Percentiles rank a stretch among this genome's conserved stretches.
Evolutionary conservation across 2,329 filamentous ascomycete genomes (phyloP).

Genomic region (Ophiostoma himal-ulmi): DNA sequence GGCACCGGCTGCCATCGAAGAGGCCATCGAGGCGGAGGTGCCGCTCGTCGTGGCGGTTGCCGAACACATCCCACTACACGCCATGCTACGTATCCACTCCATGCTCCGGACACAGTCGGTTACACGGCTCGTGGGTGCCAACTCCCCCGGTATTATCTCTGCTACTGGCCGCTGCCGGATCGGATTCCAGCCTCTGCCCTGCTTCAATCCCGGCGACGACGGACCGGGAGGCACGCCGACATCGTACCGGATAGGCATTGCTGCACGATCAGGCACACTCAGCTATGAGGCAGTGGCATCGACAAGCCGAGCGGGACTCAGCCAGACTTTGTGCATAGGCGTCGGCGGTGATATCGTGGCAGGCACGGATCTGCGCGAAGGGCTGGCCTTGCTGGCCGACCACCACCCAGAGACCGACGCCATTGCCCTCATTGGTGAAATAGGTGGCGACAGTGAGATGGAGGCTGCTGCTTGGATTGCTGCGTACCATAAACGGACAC

Average conservation of each 20-base stretch:
- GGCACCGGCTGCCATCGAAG: conserved; percentile 66
- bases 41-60: conserved; percentile 73
- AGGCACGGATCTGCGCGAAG: conserved; percentile 69
- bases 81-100: conserved; percentile 65
- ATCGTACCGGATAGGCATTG: conserved; percentile 57
- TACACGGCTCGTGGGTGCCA: conserved; percentile 71
- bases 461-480: conserved; percentile 69
- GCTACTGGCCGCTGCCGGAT: conserved; percentile 67
- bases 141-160: conserved; percentile 74
- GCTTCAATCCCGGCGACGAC: conserved; percentile 56
- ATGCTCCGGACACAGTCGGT: conserved; percentile 65
- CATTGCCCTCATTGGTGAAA: conserved; percentile 66
- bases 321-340: conserved; percentile 70
- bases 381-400: conserved; percentile 57
- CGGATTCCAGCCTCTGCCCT: conserved; percentile 71
- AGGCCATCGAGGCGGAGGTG: conserved; percentile 73
- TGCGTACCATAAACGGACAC: conserved; percentile 53
- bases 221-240: background rate
- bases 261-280: conserved; percentile 74
- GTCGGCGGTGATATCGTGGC: conserved; percentile 72
- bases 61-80: conserved; percentile 72
- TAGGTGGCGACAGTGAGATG: conserved; percentile 63
- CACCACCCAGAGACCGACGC: conserved; percentile 60
- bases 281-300: conserved; percentile 76
- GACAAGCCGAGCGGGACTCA: conserved; percentile 65